Conservation (phyloP, 257 asterid species). For the Solanum bukasovii region DNA sequence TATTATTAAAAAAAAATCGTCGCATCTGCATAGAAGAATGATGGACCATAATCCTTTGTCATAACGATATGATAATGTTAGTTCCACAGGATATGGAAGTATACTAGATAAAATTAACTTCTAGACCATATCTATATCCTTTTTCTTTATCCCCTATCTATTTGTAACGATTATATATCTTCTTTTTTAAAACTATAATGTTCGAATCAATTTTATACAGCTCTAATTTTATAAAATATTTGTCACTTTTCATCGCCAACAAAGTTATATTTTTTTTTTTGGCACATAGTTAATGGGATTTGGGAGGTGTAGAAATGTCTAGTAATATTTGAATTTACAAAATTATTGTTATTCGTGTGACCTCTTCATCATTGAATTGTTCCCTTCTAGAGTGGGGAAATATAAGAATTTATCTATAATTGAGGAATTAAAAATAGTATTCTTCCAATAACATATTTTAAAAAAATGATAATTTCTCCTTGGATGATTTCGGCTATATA, state of each 20-base stretch:
- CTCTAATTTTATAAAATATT: background rate
- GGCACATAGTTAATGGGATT: background rate
- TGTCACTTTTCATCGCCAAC: background rate
- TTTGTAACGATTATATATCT: background rate
- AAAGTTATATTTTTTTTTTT: fast-evolving
- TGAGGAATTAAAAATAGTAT: background rate
- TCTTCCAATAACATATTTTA: background rate
- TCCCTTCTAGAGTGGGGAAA: background rate
- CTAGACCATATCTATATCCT: background rate
- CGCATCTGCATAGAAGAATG: background rate
- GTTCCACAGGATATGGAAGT: conserved; percentile 21
- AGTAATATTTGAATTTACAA: conserved; percentile 6
- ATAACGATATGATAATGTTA: background rate
- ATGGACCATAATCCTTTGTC: background rate
- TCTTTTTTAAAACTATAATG: background rate
- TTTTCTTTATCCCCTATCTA: background rate
- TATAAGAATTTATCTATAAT: background rate
- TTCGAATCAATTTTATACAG: fast-evolving
- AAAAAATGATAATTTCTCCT: background rate
- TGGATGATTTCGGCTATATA: background rate
- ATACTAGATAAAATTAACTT: background rate
- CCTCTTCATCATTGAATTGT: background rate
- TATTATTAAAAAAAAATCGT: background rate
- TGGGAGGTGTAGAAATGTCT: conserved; percentile 13
- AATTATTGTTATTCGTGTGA: background rate